phyloP scores from a whole-genome alignment of 352 stramenopile genomes.

The Aphanomyces invadans region DNA sequence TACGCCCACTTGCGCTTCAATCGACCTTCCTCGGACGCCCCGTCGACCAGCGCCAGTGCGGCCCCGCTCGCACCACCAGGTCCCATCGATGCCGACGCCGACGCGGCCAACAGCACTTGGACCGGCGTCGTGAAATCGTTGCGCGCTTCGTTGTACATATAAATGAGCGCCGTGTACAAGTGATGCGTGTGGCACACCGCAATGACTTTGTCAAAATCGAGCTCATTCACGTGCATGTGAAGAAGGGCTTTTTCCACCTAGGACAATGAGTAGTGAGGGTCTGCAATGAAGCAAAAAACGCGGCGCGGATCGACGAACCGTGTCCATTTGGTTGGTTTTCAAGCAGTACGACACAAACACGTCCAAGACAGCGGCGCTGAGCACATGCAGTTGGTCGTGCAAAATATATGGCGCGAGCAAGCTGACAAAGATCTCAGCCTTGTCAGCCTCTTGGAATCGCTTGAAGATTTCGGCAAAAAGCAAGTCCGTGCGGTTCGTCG shows the following conservation, averaged over 20 bases:
- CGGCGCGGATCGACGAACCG: no score
- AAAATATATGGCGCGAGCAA: slow-evolving; percentile 92
- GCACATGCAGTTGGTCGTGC: slow-evolving; percentile 86
- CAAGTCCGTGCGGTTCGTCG: slow-evolving; percentile 76
- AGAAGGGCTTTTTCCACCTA: slow-evolving; percentile 91
- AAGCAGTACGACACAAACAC: slow-evolving; percentile 91
- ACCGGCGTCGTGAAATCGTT: slow-evolving; percentile 90
- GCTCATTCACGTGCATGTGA: slow-evolving; percentile 89
- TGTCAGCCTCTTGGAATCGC: slow-evolving; percentile 70
- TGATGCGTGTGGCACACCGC: slow-evolving; percentile 86
- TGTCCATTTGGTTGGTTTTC: slow-evolving; percentile 69
- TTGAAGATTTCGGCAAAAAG: slow-evolving; percentile 85
- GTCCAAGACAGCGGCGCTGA: slow-evolving; percentile 88
- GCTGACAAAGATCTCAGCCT: slow-evolving; percentile 88
- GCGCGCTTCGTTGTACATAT: slow-evolving; percentile 91
- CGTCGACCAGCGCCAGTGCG: no score
- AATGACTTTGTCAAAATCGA: slow-evolving; percentile 93
- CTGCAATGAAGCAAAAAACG: slow-evolving; percentile 16
- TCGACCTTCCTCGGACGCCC: slow-evolving; percentile 29
- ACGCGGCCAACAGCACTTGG: slow-evolving; percentile 81
- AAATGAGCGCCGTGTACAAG: slow-evolving; percentile 91
- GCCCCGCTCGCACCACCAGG: no score
- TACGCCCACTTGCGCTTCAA: slow-evolving; percentile 69
- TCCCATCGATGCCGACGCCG: no score
- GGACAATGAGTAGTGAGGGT: slow-evolving; percentile 28